Conservation (phyloP, 2,329 filamentous ascomycete genomes). For the Trichoderma arundinaceum region DNA sequence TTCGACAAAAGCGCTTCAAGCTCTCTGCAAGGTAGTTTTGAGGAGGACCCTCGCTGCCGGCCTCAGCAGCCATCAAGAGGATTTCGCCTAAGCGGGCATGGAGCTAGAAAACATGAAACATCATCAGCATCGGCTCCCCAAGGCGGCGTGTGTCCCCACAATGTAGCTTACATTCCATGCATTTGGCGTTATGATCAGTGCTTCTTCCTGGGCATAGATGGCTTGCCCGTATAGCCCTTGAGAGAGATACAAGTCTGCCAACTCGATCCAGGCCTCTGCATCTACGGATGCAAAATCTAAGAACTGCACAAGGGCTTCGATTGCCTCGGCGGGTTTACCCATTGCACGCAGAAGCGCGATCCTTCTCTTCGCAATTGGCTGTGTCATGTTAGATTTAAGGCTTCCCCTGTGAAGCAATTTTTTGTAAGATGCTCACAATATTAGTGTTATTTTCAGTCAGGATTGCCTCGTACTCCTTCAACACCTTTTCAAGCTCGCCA, state of each 20-base stretch:
- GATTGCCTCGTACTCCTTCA: slow-evolving; percentile 79
- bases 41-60: slow-evolving; percentile 48
- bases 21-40: slow-evolving; percentile 70
- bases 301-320: slow-evolving; percentile 73
- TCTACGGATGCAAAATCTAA: slow-evolving; percentile 87
- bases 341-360: slow-evolving; percentile 79
- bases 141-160: background rate
- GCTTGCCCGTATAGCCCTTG: slow-evolving; percentile 83
- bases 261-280: slow-evolving; percentile 89
- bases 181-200: slow-evolving; percentile 83
- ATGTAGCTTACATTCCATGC: slow-evolving; percentile 84
- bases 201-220: slow-evolving; percentile 88
- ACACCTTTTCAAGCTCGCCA: slow-evolving; percentile 68
- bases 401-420: slow-evolving; percentile 19
- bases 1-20: slow-evolving; percentile 84
- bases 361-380: slow-evolving; percentile 85
- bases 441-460: slow-evolving; percentile 77
- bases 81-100: slow-evolving; percentile 88
- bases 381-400: slow-evolving; percentile 35
- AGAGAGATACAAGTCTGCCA: slow-evolving; percentile 82
- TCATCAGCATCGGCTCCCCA: slow-evolving; percentile 18
- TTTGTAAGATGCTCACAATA: slow-evolving; percentile 61
- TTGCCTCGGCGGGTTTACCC: slow-evolving; percentile 72
- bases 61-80: slow-evolving; percentile 70
- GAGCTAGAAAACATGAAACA: slow-evolving; percentile 59